Base-by-base conservation (phyloP, 805 yeast species). In the Yarrowia yakushimensis region DNA sequence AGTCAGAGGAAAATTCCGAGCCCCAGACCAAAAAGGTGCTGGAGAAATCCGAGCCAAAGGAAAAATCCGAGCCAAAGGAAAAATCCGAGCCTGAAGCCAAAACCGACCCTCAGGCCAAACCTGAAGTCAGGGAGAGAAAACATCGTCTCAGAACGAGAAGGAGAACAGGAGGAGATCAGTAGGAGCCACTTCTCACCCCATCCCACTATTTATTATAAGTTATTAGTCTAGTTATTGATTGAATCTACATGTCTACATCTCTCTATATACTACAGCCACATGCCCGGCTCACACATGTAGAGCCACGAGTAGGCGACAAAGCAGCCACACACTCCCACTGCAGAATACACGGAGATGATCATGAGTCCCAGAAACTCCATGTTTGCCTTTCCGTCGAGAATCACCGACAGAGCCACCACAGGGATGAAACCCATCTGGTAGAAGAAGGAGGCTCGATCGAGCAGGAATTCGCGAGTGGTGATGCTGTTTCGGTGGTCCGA, bases 251-350 rank as follows among this genome's bases (percentile, higher is more conserved):
- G n/a, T n/a, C n/a, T n/a, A n/a, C n/a, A n/a, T n/a, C n/a, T n/a
- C n/a, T n/a, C n/a, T n/a, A n/a, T n/a, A n/a, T n/a, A 15, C 12
- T 20, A 46, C 39, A 31, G 39, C 69, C 70, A 69, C 34, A 69
- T 39, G 12, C 65, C 69, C 27, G 90, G 96, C 70, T 88, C 92
- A 62, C 89, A 84, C 72, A 90, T 89, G 70, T 89, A 92, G 61
- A 88, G 76, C 97, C 97, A 92, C 65, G 88, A 85, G 67, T 91
- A 82, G 8, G 96, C 94, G 66, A 87, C 81, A 96, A 97, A 94
- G 55, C 96, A 84, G 46, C 89, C 80, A 9, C 92, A 78, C 7
- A 94, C 84, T 3, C 99, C 99, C 17, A 89, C 65, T 0, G 90
- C 83, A 73, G 97, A 90, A 74, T 93, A 93, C 7, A 90, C 86